Conservation (phyloP, 2,329 filamentous ascomycete species). For the Phoma herbarum region DNA sequence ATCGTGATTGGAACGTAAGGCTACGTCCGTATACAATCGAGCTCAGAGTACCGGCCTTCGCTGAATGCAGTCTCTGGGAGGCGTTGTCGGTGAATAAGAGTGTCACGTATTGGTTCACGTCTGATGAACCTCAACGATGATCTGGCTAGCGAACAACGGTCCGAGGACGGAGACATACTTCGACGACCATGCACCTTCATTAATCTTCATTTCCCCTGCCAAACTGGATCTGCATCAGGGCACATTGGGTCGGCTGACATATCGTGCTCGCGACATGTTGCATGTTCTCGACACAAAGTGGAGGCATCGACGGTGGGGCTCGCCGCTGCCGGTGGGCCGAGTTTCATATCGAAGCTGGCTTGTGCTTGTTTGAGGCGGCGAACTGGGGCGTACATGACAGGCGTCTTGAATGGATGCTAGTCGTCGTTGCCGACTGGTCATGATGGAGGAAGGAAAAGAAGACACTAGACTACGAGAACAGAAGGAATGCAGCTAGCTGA, state of each 20-base stretch:
- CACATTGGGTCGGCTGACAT: neutral
- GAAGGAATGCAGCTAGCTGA: no score
- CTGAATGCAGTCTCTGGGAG: neutral
- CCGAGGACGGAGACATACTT: neutral
- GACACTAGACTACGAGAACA: no score
- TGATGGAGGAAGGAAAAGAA: no score
- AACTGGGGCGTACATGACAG: neutral
- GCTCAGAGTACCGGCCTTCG: neutral
- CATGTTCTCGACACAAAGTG: neutral
- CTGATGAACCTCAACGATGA: no score
- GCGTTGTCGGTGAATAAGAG: neutral
- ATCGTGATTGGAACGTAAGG: neutral
- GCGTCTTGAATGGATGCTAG: no score
- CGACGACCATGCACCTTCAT: neutral
- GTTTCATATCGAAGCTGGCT: neutral
- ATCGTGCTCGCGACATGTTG: neutral
- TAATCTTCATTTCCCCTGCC: neutral
- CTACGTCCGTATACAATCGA: neutral
- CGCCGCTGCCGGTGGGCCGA: neutral
- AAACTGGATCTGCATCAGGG: neutral
- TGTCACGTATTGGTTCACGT: neutral
- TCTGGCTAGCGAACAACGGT: no score
- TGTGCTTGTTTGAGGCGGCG: neutral
- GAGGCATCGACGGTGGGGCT: neutral
- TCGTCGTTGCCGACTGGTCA: no score